Conservation (phyloP, 148 eudicot species). For the Dianthus caryophyllus region DNA sequence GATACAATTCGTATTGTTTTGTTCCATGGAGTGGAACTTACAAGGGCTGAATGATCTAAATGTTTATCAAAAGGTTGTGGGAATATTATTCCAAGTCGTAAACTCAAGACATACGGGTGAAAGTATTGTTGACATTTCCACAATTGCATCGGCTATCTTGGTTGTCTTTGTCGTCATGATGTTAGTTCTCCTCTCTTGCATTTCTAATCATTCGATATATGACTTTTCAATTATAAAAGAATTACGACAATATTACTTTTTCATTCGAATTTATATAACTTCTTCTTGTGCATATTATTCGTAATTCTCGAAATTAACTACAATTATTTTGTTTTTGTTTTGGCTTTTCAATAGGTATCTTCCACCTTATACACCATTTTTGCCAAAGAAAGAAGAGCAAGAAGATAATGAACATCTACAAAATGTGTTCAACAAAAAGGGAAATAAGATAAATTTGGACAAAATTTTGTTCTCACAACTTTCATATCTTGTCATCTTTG, state of each 20-base stretch:
- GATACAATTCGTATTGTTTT: conserved; percentile 36
- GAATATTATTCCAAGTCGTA: conserved; percentile 37
- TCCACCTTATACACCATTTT: conserved; percentile 38
- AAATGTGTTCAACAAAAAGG: background rate
- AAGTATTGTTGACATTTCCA: conserved; percentile 52
- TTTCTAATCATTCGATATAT: too few relatives aligned
- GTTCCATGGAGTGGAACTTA: conserved; percentile 46
- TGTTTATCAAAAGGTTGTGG: conserved; percentile 44
- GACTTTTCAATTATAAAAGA: too few relatives aligned
- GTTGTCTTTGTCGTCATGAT: conserved; percentile 54
- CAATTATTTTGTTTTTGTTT: background rate
- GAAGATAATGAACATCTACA: conserved; percentile 6
- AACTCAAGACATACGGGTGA: conserved; percentile 71
- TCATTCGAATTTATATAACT: too few relatives aligned
- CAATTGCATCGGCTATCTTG: conserved; percentile 43
- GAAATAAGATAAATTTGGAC: conserved; percentile 15
- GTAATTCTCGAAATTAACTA: background rate
- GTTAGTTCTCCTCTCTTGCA: conserved; percentile 40
- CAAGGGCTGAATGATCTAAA: conserved; percentile 28
- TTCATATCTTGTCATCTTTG: conserved; percentile 42
- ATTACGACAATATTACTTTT: too few relatives aligned
- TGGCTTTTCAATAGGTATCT: conserved; percentile 31
- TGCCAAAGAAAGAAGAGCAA: conserved; percentile 23
- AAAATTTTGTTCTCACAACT: conserved; percentile 40
- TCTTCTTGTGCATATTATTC: too few relatives aligned